Evolutionary conservation across 331 rosid species (phyloP).

Genomic region (Quercus phellos): DNA sequence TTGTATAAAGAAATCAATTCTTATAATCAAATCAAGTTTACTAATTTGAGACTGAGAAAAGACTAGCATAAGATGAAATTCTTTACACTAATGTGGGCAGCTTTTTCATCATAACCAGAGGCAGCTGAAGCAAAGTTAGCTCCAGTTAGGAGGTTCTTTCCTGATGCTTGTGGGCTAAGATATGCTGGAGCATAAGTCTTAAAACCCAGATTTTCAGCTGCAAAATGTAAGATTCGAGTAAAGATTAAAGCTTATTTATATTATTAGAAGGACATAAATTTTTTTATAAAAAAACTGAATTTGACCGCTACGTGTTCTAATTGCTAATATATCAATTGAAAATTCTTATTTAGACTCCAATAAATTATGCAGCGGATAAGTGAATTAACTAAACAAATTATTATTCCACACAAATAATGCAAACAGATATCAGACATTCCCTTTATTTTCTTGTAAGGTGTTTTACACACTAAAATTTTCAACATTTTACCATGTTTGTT

Average conservation of each 20-base stretch:
- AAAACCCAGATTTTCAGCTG: constrained; percentile 89
- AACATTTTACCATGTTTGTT: too few species aligned
- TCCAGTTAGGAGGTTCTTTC: constrained; percentile 86
- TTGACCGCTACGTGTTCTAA: too few species aligned
- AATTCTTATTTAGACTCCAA: too few species aligned
- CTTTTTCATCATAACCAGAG: constrained; percentile 84
- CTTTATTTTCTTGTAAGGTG: too few species aligned
- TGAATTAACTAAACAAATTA: too few species aligned
- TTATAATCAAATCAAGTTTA: not conserved
- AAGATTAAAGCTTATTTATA: not conserved
- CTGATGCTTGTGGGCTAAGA: constrained; percentile 91
- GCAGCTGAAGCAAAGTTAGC: constrained; percentile 98
- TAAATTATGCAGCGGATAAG: too few species aligned
- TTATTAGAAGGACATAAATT: too few species aligned
- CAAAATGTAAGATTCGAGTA: constrained; percentile 22
- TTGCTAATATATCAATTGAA: too few species aligned
- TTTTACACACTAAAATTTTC: too few species aligned
- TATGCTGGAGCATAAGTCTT: constrained; percentile 68
- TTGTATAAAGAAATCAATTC: not conserved
- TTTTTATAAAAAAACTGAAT: too few species aligned
- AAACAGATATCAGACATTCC: too few species aligned
- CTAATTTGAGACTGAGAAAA: not conserved
- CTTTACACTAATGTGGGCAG: constrained; percentile 58
- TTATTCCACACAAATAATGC: too few species aligned
- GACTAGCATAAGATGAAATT: not conserved